Conservation (phyloP, 2,329 filamentous ascomycete species). For the Pseudogymnoascus verrucosus region DNA sequence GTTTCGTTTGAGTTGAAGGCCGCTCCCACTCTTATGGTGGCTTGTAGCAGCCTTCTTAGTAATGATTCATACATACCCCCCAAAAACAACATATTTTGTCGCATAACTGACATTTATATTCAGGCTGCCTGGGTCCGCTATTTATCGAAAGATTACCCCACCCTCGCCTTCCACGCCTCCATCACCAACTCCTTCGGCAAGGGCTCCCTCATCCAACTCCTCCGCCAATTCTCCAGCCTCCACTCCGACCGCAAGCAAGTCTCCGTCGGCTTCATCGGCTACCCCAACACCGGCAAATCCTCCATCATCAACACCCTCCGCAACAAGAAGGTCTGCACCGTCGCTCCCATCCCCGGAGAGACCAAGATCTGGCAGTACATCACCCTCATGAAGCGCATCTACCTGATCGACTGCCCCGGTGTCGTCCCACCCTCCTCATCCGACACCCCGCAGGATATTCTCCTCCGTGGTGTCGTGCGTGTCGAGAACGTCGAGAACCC, state of each 20-base stretch:
- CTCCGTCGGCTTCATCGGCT: conserved; percentile 67
- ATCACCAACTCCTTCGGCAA: conserved; percentile 97
- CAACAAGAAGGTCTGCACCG: conserved; percentile 88
- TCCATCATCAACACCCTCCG: conserved; percentile 94
- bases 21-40: conserved; percentile 55
- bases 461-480: conserved; percentile 83
- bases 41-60: conserved; percentile 92
- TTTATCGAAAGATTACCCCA: conserved; percentile 86
- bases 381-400: conserved; percentile 88
- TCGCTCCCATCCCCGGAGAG: conserved; percentile 91
- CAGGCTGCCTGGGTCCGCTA: conserved; percentile 89
- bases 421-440: conserved; percentile 83
- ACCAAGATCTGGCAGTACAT: conserved; percentile 99
- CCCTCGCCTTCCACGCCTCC: conserved; percentile 86
- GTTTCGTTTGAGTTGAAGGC: conserved; percentile 98
- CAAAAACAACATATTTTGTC: conserved; percentile 19
- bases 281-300: conserved; percentile 92
- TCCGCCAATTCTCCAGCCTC: conserved; percentile 85
- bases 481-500: conserved; percentile 96
- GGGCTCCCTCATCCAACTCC: conserved; percentile 81
- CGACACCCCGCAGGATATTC: conserved; percentile 78
- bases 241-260: conserved; percentile 92
- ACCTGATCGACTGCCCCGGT: conserved; percentile 93
- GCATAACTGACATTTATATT: conserved; percentile 20
- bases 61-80: conserved; percentile 76